Conservation (phyloP, 1,139 yeast genomes). For the Hemisphaericaspora subhashii region DNA sequence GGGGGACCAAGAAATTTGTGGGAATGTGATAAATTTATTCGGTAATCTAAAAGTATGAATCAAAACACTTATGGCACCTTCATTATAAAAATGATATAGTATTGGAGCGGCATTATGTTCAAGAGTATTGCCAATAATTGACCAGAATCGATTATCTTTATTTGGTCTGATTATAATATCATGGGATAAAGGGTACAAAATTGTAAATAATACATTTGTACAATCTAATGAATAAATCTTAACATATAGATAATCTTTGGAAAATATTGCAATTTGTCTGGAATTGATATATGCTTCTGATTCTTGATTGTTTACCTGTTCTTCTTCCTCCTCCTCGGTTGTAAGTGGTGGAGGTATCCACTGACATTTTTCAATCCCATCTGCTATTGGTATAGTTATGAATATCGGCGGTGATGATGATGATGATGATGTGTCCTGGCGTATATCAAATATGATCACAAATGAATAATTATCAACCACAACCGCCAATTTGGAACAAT, state of each 20-base stretch:
- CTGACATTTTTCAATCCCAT: slow-evolving; percentile 32
- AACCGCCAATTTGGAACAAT: slow-evolving; percentile 29
- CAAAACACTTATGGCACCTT: slow-evolving; percentile 32
- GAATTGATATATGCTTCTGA: slow-evolving; percentile 34
- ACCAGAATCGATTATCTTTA: slow-evolving; percentile 35
- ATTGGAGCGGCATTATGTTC: slow-evolving; percentile 22
- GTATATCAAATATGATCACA: slow-evolving; percentile 27
- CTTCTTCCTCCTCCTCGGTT: slow-evolving; percentile 4
- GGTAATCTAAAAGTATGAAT: slow-evolving; percentile 24
- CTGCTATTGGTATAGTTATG: slow-evolving; percentile 27
- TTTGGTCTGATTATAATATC: slow-evolving; percentile 20
- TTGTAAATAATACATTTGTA: slow-evolving; percentile 31
- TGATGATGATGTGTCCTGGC: slow-evolving; percentile 15
- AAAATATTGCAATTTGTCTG: slow-evolving; percentile 35
- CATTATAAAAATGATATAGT: slow-evolving; percentile 35
- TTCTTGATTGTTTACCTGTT: slow-evolving; percentile 9
- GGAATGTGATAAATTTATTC: slow-evolving; percentile 16
- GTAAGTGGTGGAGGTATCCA: slow-evolving; percentile 36
- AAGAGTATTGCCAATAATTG: slow-evolving; percentile 24
- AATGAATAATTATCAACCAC: slow-evolving; percentile 22
- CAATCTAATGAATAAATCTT: slow-evolving; percentile 42
- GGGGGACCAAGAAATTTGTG: slow-evolving; percentile 31
- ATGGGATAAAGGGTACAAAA: slow-evolving; percentile 29
- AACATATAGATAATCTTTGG: slow-evolving; percentile 27
- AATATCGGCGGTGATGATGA: slow-evolving; percentile 36